Evolutionary conservation across 169 alveolate genomes (phyloP).

Genomic region (Theileria annulata): DNA sequence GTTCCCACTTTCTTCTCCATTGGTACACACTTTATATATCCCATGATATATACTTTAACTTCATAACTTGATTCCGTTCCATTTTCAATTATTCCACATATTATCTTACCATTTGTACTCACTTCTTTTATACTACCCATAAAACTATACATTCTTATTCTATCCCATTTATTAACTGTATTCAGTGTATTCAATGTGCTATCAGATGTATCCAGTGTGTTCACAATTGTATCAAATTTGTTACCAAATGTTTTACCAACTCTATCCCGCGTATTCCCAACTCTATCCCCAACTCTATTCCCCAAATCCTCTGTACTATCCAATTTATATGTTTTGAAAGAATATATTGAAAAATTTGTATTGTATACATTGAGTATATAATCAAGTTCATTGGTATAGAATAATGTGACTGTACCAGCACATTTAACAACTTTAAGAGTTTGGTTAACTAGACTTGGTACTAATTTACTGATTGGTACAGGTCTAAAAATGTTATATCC

Average conservation of each 20-base stretch:
- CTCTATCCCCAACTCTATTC: no score
- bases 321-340: no score
- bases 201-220: no score
- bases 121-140: slow-evolving; percentile 31
- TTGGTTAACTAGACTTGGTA: slow-evolving; percentile 29
- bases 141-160: slow-evolving; percentile 49
- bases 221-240: no score
- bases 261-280: no score
- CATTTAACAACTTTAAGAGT: slow-evolving; percentile 33
- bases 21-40: slow-evolving; percentile 39
- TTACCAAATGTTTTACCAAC: no score
- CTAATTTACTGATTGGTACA: slow-evolving; percentile 20
- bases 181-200: no score
- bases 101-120: slow-evolving; percentile 57
- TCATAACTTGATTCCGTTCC: not conserved
- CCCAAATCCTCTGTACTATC: no score
- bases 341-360: no score
- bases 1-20: slow-evolving; percentile 48
- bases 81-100: slow-evolving; percentile 38
- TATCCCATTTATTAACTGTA: no score
- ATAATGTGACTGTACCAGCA: slow-evolving; percentile 42
- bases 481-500: slow-evolving; percentile 44
- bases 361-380: no score
- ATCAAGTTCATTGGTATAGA: slow-evolving; percentile 47
- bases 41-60: slow-evolving; percentile 32